phyloP scores from a whole-genome alignment of 495 filamentous ascomycete species.

The Evansstolkia leycettana region DNA sequence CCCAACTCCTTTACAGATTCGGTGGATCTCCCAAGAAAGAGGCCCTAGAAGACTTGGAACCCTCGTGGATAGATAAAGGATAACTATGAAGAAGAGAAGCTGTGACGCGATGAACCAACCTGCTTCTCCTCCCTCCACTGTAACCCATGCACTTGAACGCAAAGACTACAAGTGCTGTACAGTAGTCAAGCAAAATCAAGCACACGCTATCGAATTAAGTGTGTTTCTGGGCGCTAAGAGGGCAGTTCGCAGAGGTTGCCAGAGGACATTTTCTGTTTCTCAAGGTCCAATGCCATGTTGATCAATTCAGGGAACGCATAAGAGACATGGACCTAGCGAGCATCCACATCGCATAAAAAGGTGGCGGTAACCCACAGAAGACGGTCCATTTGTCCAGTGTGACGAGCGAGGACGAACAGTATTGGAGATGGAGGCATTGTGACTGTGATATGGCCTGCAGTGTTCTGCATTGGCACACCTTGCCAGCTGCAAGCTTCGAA shows the following conservation, averaged over 20 bases:
- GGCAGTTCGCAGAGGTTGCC: not conserved
- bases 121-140: too few relatives aligned
- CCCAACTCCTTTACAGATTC: too few relatives aligned
- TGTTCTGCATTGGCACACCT: conserved; percentile 10
- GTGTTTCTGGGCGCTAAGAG: not conserved
- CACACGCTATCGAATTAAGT: not conserved
- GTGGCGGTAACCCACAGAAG: too few relatives aligned
- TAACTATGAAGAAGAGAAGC: not conserved
- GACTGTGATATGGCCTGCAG: conserved; percentile 30
- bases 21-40: too few relatives aligned
- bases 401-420: conserved; percentile 16
- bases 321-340: too few relatives aligned
- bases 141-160: too few relatives aligned
- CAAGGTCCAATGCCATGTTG: too few relatives aligned
- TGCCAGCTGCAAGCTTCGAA: conserved; percentile 2
- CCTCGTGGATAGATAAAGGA: not conserved
- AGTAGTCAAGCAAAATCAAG: not conserved
- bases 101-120: too few relatives aligned
- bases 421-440: conserved; percentile 21
- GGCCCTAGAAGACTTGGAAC: too few relatives aligned
- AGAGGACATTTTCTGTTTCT: too few relatives aligned
- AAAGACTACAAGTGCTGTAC: not conserved
- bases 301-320: too few relatives aligned
- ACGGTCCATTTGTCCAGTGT: conserved; percentile 2
- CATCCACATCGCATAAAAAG: too few relatives aligned